Percentiles rank a stretch among this genome's conserved stretches.
phyloP scores from a whole-genome alignment of 2,329 filamentous ascomycete genomes.

The Monosporascus sp. region DNA sequence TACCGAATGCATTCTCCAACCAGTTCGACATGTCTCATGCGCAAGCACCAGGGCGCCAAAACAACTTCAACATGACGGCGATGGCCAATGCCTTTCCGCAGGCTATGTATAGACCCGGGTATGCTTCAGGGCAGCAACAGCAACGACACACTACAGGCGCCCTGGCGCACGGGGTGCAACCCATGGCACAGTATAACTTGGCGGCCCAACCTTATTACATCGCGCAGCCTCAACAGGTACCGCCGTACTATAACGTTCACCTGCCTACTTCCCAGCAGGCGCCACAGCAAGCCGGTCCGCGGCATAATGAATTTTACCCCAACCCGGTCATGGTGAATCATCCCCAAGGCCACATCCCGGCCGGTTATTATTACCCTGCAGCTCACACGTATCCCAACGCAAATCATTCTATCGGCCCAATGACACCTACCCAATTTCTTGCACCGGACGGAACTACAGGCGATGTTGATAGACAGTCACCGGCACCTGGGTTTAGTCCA shows the following conservation, averaged over 20 bases:
- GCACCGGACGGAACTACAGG: constrained; percentile 20
- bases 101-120: constrained; percentile 31
- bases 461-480: constrained; percentile 11
- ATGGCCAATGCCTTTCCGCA: constrained; percentile 41
- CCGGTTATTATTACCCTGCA: constrained; percentile 40
- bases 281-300: constrained; percentile 23
- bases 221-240: constrained; percentile 36
- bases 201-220: constrained; percentile 41
- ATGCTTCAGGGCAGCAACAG: constrained; percentile 29
- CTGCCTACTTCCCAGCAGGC: constrained; percentile 31
- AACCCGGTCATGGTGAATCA: constrained; percentile 37
- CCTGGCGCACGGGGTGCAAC: constrained; percentile 31
- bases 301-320: constrained; percentile 38
- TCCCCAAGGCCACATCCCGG: constrained; percentile 27
- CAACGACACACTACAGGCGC: constrained; percentile 26
- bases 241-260: constrained; percentile 38
- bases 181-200: constrained; percentile 31
- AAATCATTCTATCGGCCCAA: constrained; percentile 24
- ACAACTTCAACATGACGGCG: constrained; percentile 41
- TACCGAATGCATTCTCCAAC: constrained; percentile 34
- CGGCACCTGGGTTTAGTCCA: constrained; percentile 15
- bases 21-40: constrained; percentile 37
- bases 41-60: constrained; percentile 24
- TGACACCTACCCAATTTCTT: constrained; percentile 29
- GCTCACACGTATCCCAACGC: constrained; percentile 31